These are phyloP conservation scores for Leishmania gerbilli DNA, from an alignment of 208 protist species.

Conservation along the genomic window DNA sequence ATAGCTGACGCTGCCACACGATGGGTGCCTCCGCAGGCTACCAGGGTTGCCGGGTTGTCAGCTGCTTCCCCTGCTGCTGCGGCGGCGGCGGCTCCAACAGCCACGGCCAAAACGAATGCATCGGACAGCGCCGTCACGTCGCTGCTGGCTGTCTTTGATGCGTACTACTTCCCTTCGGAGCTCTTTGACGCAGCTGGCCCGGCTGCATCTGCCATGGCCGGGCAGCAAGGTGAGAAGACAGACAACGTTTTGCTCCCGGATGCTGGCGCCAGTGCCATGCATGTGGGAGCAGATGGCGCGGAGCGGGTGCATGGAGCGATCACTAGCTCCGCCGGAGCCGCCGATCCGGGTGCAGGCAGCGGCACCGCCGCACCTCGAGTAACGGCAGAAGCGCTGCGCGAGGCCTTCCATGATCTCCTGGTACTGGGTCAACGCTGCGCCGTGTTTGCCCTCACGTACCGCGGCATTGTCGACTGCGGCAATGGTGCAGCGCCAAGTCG, in stretches of 20 bases:
- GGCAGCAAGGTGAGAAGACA: neutral
- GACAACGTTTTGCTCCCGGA: neutral
- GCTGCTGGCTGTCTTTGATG: slow-evolving; percentile 34
- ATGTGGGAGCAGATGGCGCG: neutral
- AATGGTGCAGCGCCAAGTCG: neutral
- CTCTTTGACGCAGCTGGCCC: slow-evolving; percentile 9
- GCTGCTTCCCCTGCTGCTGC: neutral
- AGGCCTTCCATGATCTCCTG: slow-evolving; percentile 32
- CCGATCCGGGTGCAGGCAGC: neutral
- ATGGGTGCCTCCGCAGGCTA: slow-evolving; percentile 4
- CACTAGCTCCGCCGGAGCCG: neutral
- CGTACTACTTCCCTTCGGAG: slow-evolving; percentile 32
- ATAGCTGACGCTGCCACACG: slow-evolving; percentile 10
- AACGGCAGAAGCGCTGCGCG: slow-evolving; percentile 23
- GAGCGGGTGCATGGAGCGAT: neutral
- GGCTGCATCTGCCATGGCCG: neutral
- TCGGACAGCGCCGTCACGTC: slow-evolving; percentile 2
- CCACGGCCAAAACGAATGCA: neutral
- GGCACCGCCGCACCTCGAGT: neutral
- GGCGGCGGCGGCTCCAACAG: neutral
- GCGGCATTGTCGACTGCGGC: slow-evolving; percentile 18
- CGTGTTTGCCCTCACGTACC: slow-evolving; percentile 24
- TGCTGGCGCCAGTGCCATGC: neutral
- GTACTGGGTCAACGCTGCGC: slow-evolving; percentile 37
- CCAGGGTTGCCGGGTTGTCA: neutral